Base-by-base conservation (phyloP, 164 flowering plant genomes). In the Nymphaea thermarum region DNA sequence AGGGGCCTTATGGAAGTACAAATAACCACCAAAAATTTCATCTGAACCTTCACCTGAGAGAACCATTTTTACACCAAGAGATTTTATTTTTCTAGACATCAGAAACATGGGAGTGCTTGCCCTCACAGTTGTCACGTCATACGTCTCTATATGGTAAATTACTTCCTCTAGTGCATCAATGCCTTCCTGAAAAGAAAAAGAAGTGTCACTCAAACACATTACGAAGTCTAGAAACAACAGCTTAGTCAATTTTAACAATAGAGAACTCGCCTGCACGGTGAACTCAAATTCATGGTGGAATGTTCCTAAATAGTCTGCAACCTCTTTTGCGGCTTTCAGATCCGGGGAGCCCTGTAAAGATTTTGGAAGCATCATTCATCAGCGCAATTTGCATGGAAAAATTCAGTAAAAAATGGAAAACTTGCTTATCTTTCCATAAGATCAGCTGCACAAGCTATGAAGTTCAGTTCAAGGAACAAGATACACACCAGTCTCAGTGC, bases 31-130 rank as follows among this genome's bases (percentile, higher is more conserved):
- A 76, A 90, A 87, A 42, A 93, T 87, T 81, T 93, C 98, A 77
- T 93, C 98, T 6, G 98, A 85, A 42, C 98, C 96, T 81, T 93
- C 98, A 61, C 98, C 98, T 42, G 98, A 93, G 53, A 93, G 74
- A 76, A 93, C 98, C 97, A 93, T 93, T 68, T 89, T 93, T 43
- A 93, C 98, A 18, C 98, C 98, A 78, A 90, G 79, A 18, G 98
- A 90, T 78, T 87, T 93, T n/a, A 93, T 93, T 77, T 93, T 93
- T 63, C 98, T 75, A 41, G 96, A 90, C 96, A 93, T 88, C 6
- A 93, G 86, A 83, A 93, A 93, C 98, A 93, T 93, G 3, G 98
- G 98, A n/a, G 98, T 93, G 76, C 98, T 93, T 57, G 98, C 98
- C 77, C 98, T 86, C 62, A 93, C 74, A 10, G 96, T 93, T 36